These are phyloP conservation scores for Spizellomyces sp. DNA, from an alignment of 192 early-diverging fungal genomes.

Conservation along the genomic window DNA sequence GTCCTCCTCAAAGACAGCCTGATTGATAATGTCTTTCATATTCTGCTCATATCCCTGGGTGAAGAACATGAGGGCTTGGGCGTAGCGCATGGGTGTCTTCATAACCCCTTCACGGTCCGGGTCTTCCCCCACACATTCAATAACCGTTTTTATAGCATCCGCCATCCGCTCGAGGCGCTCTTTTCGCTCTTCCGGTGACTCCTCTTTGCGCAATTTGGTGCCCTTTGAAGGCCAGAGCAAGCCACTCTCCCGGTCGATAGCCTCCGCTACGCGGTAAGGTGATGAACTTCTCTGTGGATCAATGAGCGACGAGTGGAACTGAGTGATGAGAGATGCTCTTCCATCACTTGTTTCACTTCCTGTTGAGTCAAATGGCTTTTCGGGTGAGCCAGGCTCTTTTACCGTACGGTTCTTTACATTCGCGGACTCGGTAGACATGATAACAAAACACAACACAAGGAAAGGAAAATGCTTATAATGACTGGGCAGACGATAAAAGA, in stretches of 20 bases:
- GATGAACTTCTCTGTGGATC: constrained; percentile 8
- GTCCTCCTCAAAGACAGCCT: constrained; percentile 97
- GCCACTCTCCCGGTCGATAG: constrained; percentile 36
- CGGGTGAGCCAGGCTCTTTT: not conserved
- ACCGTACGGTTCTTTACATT: not conserved
- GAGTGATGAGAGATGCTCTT: not conserved
- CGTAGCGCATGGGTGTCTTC: constrained; percentile 96
- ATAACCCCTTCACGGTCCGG: constrained; percentile 88
- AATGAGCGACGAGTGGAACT: not conserved
- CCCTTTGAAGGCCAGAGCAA: constrained; percentile 63
- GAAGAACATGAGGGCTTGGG: constrained; percentile 96
- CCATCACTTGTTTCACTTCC: not conserved
- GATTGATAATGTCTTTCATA: constrained; percentile 87
- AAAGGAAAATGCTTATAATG: no score
- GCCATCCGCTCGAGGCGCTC: constrained; percentile 77
- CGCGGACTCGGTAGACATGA: no score
- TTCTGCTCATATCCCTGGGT: constrained; percentile 98
- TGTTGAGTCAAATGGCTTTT: not conserved
- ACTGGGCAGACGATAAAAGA: no score
- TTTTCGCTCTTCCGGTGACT: constrained; percentile 72
- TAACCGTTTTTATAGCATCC: constrained; percentile 80
- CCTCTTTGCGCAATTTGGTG: constrained; percentile 75
- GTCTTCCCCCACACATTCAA: constrained; percentile 95
- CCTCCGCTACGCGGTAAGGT: constrained; percentile 33
- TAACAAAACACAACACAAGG: no score